A percentile compares a stretch with the other conserved stretches of the same genome.
These are phyloP conservation scores for Microdochium paspali DNA, from an alignment of 2,329 filamentous ascomycete genomes.

Conservation along the genomic window DNA sequence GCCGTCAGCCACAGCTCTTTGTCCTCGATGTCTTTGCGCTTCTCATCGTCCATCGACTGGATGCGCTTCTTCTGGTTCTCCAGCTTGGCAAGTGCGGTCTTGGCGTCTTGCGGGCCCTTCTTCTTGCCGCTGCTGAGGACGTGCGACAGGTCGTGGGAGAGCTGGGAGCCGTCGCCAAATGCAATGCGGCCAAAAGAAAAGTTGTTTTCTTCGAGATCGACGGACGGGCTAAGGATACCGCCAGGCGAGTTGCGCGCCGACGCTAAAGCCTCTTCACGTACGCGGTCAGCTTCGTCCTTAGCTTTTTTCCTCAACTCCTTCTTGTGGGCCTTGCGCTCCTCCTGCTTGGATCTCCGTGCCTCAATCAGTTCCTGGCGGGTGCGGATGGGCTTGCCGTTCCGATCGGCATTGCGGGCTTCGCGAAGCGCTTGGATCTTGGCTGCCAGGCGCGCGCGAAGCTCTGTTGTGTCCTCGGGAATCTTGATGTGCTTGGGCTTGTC, in stretches of 20 bases:
- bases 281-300: constrained; percentile 68
- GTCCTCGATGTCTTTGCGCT: constrained; percentile 78
- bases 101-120: constrained; percentile 76
- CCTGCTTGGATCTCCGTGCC: constrained; percentile 76
- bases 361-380: constrained; percentile 91
- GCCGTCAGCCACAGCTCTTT: constrained; percentile 94
- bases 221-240: constrained; percentile 44
- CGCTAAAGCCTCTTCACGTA: constrained; percentile 51
- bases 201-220: constrained; percentile 50
- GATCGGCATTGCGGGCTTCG: constrained; percentile 79
- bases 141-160: constrained; percentile 59
- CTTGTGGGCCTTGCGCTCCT: constrained; percentile 78
- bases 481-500: constrained; percentile 58
- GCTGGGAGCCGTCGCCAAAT: constrained; percentile 74
- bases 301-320: constrained; percentile 71
- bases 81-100: constrained; percentile 75
- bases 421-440: constrained; percentile 80
- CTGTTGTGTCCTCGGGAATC: constrained; percentile 61
- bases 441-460: constrained; percentile 68
- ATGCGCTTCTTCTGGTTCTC: constrained; percentile 81
- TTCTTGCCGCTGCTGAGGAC: constrained; percentile 61
- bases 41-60: constrained; percentile 63
- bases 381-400: constrained; percentile 71
- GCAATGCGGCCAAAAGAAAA: constrained; percentile 89
- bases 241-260: constrained; percentile 51